These are phyloP conservation scores for Arachis hypogaea DNA, from an alignment of 306 rosid species.

Conservation along the genomic window DNA sequence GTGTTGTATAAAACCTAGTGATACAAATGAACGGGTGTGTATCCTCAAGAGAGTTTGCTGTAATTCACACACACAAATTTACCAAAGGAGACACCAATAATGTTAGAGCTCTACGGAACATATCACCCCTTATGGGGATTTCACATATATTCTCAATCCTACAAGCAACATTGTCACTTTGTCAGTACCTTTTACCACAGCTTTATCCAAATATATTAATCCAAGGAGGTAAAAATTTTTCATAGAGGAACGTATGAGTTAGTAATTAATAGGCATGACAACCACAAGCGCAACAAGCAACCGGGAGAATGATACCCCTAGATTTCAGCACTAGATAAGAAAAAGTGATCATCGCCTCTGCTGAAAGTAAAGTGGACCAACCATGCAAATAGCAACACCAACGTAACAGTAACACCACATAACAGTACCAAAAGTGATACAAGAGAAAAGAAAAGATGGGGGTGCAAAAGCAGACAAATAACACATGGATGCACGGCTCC, in stretches of 20 bases:
- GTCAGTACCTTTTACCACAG: not conserved
- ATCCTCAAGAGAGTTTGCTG: too few species aligned
- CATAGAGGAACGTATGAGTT: not conserved
- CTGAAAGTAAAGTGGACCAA: conserved; percentile 43
- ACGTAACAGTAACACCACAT: conserved; percentile 14
- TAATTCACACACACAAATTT: too few species aligned
- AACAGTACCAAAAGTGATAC: conserved; percentile 34
- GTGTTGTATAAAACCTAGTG: too few species aligned
- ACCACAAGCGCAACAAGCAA: conserved; percentile 32
- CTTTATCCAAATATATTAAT: too few species aligned
- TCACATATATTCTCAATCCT: not conserved
- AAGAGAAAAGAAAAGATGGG: conserved; percentile 1
- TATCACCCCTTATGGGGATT: too few species aligned
- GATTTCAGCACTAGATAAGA: conserved; percentile 39
- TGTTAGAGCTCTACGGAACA: too few species aligned
- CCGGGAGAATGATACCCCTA: conserved; percentile 34
- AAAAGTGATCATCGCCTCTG: conserved; percentile 39
- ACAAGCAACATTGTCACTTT: not conserved
- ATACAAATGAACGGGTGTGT: too few species aligned
- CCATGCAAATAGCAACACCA: conserved; percentile 25
- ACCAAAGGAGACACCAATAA: too few species aligned
- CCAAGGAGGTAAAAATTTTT: too few species aligned
- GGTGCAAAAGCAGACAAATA: conserved; percentile 43
- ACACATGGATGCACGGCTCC: conserved; percentile 41
- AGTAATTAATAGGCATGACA: conserved; percentile 32